A percentile compares a stretch with the other conserved stretches of the same genome.
Conservation (phyloP, 106 monocot species). For the Allium fistulosum region DNA sequence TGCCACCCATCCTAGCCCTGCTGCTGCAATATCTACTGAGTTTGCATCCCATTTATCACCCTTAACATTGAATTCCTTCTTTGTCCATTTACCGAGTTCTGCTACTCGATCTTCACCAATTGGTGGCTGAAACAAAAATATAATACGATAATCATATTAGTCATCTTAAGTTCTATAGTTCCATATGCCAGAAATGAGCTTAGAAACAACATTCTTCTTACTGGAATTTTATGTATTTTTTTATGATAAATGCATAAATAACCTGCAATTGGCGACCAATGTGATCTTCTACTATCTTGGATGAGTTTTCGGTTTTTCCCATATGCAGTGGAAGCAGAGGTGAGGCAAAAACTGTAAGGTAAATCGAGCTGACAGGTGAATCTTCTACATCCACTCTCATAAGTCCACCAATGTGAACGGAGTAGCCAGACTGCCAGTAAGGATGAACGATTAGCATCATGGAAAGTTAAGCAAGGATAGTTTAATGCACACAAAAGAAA, state of each 20-base stretch:
- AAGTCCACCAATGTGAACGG: conserved; percentile 85
- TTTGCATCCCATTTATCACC: conserved; percentile 80
- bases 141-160: not conserved
- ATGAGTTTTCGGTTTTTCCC: conserved; percentile 77
- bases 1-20: conserved; percentile 93
- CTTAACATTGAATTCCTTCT: conserved; percentile 49
- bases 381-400: conserved; percentile 88
- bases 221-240: too few relatives aligned
- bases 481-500: too few relatives aligned
- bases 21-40: conserved; percentile 68
- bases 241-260: not conserved
- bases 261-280: conserved; percentile 91
- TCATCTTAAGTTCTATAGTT: not conserved
- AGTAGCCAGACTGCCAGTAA: conserved; percentile 49
- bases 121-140: conserved; percentile 60
- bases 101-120: conserved; percentile 58
- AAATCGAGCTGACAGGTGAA: conserved; percentile 46
- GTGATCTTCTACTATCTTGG: conserved; percentile 59
- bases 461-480: too few relatives aligned
- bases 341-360: conserved; percentile 94
- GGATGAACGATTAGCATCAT: not conserved
- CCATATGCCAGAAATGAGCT: not conserved
- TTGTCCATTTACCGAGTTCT: conserved; percentile 82
- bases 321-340: conserved; percentile 89
- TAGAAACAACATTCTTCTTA: too few relatives aligned